phyloP scores from a whole-genome alignment of 1,284 basidiomycete species.

The Ganoderma leucocontextum region DNA sequence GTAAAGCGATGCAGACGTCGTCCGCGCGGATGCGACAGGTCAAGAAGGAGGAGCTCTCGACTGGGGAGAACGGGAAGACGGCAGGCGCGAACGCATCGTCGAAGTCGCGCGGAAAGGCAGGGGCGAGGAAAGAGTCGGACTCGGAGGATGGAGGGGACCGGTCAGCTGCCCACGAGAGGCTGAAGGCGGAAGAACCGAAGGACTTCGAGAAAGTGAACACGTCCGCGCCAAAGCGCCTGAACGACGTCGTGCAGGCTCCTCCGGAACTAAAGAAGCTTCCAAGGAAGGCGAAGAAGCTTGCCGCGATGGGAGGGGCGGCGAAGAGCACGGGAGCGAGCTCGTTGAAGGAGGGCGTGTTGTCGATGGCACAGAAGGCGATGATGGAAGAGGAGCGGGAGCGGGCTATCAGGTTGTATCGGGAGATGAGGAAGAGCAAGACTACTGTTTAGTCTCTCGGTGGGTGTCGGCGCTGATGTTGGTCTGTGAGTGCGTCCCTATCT shows the following conservation, averaged over 20 bases:
- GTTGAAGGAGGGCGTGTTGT: conserved; percentile 57
- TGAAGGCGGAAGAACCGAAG: conserved; percentile 48
- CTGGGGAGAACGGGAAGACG: conserved; percentile 29
- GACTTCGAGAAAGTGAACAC: conserved; percentile 65
- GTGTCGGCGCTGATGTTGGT: background rate
- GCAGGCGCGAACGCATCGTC: conserved; percentile 22
- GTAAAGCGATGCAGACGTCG: conserved; percentile 66
- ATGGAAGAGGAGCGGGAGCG: conserved; percentile 79
- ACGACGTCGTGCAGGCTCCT: conserved; percentile 74
- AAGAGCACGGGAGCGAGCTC: conserved; percentile 27
- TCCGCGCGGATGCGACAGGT: conserved; percentile 57
- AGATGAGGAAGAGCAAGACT: conserved; percentile 60
- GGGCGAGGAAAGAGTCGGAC: conserved; percentile 16
- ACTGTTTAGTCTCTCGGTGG: conserved; percentile 1
- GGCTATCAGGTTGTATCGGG: conserved; percentile 70
- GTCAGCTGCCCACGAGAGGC: conserved; percentile 19
- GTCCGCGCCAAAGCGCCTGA: conserved; percentile 69
- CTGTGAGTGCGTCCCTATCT: background rate
- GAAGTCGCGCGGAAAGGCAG: conserved; percentile 35
- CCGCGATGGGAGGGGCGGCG: conserved; percentile 36
- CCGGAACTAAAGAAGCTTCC: conserved; percentile 58
- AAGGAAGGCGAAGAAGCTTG: conserved; percentile 45
- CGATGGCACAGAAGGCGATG: conserved; percentile 78
- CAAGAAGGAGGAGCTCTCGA: conserved; percentile 51
- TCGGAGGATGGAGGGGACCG: conserved; percentile 23